phyloP scores from a whole-genome alignment of 768 basidiomycete genomes.

The Suillus sp. region DNA sequence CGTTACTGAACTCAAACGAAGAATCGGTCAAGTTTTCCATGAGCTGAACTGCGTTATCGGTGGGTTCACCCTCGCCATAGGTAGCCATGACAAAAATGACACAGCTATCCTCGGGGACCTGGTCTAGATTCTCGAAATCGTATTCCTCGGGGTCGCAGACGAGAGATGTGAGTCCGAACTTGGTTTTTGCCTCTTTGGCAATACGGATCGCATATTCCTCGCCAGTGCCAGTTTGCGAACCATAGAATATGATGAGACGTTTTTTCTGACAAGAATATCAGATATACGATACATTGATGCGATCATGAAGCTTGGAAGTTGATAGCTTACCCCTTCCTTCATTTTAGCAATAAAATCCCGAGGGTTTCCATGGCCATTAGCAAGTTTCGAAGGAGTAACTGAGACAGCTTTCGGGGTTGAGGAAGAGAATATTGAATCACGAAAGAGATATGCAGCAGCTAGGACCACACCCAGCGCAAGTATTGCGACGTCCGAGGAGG shows the following conservation, averaged over 20 bases:
- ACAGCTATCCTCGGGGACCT: constrained; percentile 82
- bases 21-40: constrained; percentile 91
- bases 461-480: constrained; percentile 74
- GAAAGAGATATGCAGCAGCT: constrained; percentile 80
- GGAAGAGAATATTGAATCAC: constrained; percentile 74
- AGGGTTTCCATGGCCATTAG: constrained; percentile 82
- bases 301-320: constrained; percentile 10
- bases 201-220: constrained; percentile 98
- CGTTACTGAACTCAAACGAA: constrained; percentile 84
- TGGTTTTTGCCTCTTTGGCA: constrained; percentile 96
- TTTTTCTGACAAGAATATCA: constrained; percentile 69
- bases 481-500: constrained; percentile 72
- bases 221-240: constrained; percentile 97
- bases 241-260: constrained; percentile 95
- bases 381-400: constrained; percentile 41
- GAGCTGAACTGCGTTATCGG: constrained; percentile 94
- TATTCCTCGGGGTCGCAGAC: constrained; percentile 99
- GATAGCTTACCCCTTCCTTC: constrained; percentile 79
- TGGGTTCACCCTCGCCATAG: constrained; percentile 98
- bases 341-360: constrained; percentile 93
- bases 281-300: constrained; percentile 15
- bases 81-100: constrained; percentile 97
- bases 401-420: constrained; percentile 63
- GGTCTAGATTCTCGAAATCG: constrained; percentile 95
- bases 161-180: constrained; percentile 92